Conservation (phyloP, 352 stramenopile species). For the Saprolegnia diclina region DNA sequence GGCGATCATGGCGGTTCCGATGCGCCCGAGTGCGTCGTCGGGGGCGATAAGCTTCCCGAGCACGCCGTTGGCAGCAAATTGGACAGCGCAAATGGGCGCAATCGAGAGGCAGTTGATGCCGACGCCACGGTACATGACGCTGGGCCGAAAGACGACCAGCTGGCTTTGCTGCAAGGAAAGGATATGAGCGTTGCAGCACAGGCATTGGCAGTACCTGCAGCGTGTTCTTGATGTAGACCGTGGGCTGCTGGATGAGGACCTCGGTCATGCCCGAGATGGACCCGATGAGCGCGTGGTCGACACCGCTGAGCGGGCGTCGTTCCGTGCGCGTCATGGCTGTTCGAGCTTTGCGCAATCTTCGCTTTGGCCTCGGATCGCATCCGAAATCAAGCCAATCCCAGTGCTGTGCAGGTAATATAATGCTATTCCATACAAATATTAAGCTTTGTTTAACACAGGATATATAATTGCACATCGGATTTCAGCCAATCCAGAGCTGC, state of each 20-base stretch:
- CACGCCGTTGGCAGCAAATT: slow-evolving; percentile 74
- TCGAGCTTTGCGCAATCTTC: background rate
- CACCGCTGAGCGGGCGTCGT: slow-evolving; percentile 53
- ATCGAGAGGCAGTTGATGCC: slow-evolving; percentile 73
- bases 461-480: background rate
- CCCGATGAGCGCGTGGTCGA: slow-evolving; percentile 73
- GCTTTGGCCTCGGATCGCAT: background rate
- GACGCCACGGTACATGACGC: slow-evolving; percentile 68
- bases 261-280: slow-evolving; percentile 80
- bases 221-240: slow-evolving; percentile 79
- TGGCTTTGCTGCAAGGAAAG: slow-evolving; percentile 44
- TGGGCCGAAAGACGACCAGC: slow-evolving; percentile 53
- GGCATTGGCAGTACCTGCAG: slow-evolving; percentile 37
- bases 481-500: background rate
- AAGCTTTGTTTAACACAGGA: background rate
- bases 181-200: background rate
- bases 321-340: slow-evolving; percentile 28
- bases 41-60: slow-evolving; percentile 35
- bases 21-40: slow-evolving; percentile 15
- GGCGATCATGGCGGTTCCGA: slow-evolving; percentile 55
- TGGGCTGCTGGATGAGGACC: slow-evolving; percentile 77
- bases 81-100: slow-evolving; percentile 67
- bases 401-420: background rate
- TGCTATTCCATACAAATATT: background rate
- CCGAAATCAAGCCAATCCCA: background rate